Conservation (phyloP, 2,329 filamentous ascomycete genomes). For the Parascedosporium putredinis region DNA sequence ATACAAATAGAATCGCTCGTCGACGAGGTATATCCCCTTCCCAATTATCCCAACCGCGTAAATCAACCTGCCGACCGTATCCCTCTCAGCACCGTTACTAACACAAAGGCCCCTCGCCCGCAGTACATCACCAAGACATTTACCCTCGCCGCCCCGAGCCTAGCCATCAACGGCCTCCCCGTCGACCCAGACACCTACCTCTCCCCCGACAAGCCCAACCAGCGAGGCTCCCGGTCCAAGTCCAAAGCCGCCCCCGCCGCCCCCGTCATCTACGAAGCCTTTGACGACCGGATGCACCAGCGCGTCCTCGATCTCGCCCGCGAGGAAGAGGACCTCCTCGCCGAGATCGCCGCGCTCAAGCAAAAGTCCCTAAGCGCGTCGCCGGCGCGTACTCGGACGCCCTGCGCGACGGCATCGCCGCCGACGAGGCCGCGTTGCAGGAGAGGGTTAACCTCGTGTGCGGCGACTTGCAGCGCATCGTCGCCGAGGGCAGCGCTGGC, state of each 20-base stretch:
- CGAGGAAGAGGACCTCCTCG: conserved; percentile 53
- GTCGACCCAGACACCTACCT: conserved; percentile 32
- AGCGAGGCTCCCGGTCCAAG: no score
- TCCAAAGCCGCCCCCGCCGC: conserved; percentile 17
- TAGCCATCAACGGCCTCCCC: conserved; percentile 52
- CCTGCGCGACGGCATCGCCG: conserved; percentile 26
- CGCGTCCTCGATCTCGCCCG: conserved; percentile 50
- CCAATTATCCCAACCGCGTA: neutral
- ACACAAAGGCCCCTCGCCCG: neutral
- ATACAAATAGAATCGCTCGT: conserved; percentile 49
- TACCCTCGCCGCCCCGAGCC: conserved; percentile 45
- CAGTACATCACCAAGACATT: conserved; percentile 55
- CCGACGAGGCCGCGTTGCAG: conserved; percentile 37
- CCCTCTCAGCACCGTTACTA: neutral
- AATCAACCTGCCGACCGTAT: neutral
- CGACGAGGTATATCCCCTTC: conserved; percentile 35
- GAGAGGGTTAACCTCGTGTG: conserved; percentile 13
- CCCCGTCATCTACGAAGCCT: conserved; percentile 44
- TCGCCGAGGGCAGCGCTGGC: conserved; percentile 12
- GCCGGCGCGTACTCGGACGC: conserved; percentile 32
- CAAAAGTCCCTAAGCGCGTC: conserved; percentile 35
- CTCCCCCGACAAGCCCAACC: conserved; percentile 14
- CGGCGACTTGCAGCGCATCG: conserved; percentile 4
- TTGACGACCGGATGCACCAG: conserved; percentile 47
- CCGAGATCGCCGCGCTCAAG: conserved; percentile 52